Percentiles rank a stretch among this genome's conserved stretches.
Conservation (phyloP, 306 rosid species). For the Ormosia semicastrata region DNA sequence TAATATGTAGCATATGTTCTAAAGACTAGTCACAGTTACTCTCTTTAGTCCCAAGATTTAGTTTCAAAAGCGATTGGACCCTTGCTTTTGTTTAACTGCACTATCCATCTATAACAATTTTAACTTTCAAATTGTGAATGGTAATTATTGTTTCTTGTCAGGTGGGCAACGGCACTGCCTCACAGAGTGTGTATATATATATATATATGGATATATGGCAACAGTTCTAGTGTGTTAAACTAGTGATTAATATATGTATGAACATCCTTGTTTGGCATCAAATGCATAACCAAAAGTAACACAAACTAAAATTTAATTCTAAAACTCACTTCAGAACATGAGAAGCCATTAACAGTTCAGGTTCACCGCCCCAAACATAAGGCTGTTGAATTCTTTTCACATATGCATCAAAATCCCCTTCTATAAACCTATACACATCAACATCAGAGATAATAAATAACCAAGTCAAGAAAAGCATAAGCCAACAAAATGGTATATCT, state of each 20-base stretch:
- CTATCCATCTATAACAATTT: too few relatives aligned
- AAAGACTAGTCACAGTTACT: not conserved
- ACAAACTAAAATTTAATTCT: not conserved
- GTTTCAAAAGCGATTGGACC: not conserved
- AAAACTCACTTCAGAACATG: slow-evolving; percentile 81
- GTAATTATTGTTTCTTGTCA: not conserved
- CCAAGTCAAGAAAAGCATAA: not conserved
- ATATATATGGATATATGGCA: not conserved
- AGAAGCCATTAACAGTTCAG: slow-evolving; percentile 91
- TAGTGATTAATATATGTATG: not conserved
- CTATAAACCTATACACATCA: slow-evolving; percentile 62
- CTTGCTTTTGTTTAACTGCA: not conserved
- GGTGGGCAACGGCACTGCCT: not conserved
- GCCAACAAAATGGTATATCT: not conserved
- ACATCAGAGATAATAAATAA: not conserved
- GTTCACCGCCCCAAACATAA: slow-evolving; percentile 95
- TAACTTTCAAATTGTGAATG: not conserved
- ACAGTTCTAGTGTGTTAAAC: not conserved
- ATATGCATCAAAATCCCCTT: slow-evolving; percentile 86
- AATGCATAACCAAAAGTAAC: not conserved
- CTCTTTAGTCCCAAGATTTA: not conserved
- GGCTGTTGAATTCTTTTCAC: slow-evolving; percentile 70
- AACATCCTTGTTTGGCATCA: not conserved
- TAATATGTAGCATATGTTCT: not conserved
- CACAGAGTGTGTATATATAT: too few relatives aligned